phyloP scores from a whole-genome alignment of 306 rosid genomes.

The Acacia confusa region DNA sequence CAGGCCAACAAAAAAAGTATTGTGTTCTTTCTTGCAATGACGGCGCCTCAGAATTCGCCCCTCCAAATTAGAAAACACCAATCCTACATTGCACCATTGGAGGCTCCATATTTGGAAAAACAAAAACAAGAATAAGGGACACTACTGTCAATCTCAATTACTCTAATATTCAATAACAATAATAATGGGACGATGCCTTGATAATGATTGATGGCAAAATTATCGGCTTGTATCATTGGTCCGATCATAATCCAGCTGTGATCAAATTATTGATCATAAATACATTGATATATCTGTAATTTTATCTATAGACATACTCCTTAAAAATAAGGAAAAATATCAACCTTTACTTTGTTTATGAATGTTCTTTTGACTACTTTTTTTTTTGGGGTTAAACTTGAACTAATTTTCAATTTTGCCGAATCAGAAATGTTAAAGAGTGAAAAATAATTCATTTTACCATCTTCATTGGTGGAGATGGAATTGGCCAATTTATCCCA shows the following conservation, averaged over 20 bases:
- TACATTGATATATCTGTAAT: background rate
- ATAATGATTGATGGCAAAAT: background rate
- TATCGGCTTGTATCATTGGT: background rate
- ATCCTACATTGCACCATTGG: background rate
- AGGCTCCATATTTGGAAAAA: background rate
- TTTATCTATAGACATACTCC: background rate
- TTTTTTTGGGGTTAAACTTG: too few relatives aligned
- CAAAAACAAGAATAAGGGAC: background rate
- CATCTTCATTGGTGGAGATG: background rate
- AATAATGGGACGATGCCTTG: background rate
- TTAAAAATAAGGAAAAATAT: too few relatives aligned
- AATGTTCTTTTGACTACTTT: background rate
- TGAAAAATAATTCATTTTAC: background rate
- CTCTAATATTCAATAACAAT: background rate
- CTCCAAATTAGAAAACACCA: background rate
- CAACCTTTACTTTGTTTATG: background rate
- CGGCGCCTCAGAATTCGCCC: background rate
- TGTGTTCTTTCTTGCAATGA: background rate
- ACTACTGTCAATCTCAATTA: background rate
- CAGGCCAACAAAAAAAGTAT: background rate
- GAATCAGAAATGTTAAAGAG: too few relatives aligned
- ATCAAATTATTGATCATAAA: background rate
- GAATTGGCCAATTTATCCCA: background rate
- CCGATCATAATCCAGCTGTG: background rate
- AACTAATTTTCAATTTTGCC: background rate